Evolutionary conservation across 2,329 filamentous ascomycete genomes (phyloP), one percentile per base, ranked within the genome.

Genomic region (Leptographium radiaticola): DNA sequence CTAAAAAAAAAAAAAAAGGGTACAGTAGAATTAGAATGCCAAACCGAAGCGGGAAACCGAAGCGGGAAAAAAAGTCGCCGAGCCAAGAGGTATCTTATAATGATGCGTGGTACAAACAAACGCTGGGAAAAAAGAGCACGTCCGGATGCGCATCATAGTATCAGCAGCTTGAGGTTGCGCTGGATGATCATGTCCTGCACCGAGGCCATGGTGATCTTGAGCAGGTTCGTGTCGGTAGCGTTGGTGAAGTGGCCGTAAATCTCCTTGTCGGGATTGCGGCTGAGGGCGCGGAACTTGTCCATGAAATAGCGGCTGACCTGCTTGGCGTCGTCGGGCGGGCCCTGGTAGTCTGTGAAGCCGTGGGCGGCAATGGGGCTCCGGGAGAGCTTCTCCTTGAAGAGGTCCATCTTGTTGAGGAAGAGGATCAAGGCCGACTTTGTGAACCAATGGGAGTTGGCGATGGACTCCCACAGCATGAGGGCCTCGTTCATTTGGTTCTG

Each of bases 401-500:
- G 74, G 68, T 91, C 87, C 72, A 90, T 89, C 73, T 91, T 91
- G 75, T 90, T 91, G 56, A 91, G 75, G 71, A 91, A 91, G 51
- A 91, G 77, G 60, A 91, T 90, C 56, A 90, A 83, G 1, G 86
- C 82, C 43, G 87, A 89, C 61, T 85, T 84, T 62, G 83, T 81
- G 70, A 91, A 91, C 87, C 87, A 91, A 65, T 89, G 86, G 5
- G 86, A 89, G 66, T 90, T 90, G 63, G 86, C 86, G 59, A 91
- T 85, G 1, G 86, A 89, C 66, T 90, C 87, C 75, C 88, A 91
- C 18, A 91, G 75, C 85, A 90, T 90, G 62, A 91, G 74, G 3
- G 87, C 86, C 69, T 91, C 87, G 68, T 89, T 87, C 86, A 90
- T 91, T 86, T 90, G 87, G 66, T 91, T 91, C 86, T 89, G 59